Percentiles rank a stretch among this genome's conserved stretches.
Conservation (phyloP, 2,329 filamentous ascomycete genomes). For the Conoideocrella luteorostrata region DNA sequence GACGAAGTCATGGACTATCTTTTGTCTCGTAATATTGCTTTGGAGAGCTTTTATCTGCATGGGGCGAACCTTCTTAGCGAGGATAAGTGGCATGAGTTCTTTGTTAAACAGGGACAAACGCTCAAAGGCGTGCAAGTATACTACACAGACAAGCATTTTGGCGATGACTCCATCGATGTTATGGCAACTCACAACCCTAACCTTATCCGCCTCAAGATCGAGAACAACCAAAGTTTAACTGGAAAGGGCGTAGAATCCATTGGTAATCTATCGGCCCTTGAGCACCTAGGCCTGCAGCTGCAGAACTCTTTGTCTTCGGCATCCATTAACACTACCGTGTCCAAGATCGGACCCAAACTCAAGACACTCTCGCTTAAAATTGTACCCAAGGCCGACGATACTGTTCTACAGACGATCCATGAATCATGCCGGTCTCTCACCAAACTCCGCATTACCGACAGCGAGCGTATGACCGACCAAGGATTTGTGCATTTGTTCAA, state of each 20-base stretch:
- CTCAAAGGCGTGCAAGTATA: conserved; percentile 70
- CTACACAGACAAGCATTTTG: conserved; percentile 76
- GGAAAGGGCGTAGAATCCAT: conserved; percentile 60
- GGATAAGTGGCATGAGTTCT: conserved; percentile 64
- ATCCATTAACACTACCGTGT: conserved; percentile 55
- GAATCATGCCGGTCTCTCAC: conserved; percentile 57
- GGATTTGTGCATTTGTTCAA: conserved; percentile 69
- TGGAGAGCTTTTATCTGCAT: conserved; percentile 73
- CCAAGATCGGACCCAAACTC: conserved; percentile 57
- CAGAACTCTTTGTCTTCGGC: conserved; percentile 49
- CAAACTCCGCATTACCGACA: conserved; percentile 79
- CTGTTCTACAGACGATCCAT: conserved; percentile 65
- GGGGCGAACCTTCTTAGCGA: conserved; percentile 80
- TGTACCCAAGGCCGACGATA: conserved; percentile 61
- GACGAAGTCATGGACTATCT: conserved; percentile 78
- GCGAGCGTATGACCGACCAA: conserved; percentile 66
- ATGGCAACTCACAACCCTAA: conserved; percentile 60
- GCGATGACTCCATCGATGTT: conserved; percentile 59
- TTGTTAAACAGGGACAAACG: conserved; percentile 56
- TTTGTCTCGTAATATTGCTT: conserved; percentile 58
- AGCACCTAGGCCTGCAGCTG: conserved; percentile 70
- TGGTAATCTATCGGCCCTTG: conserved; percentile 53
- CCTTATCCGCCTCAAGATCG: conserved; percentile 70
- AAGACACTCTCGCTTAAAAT: conserved; percentile 70
- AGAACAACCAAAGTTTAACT: conserved; percentile 69